Evolutionary conservation across 768 basidiomycete species (phyloP).

Genomic region (Podaxis sp.): DNA sequence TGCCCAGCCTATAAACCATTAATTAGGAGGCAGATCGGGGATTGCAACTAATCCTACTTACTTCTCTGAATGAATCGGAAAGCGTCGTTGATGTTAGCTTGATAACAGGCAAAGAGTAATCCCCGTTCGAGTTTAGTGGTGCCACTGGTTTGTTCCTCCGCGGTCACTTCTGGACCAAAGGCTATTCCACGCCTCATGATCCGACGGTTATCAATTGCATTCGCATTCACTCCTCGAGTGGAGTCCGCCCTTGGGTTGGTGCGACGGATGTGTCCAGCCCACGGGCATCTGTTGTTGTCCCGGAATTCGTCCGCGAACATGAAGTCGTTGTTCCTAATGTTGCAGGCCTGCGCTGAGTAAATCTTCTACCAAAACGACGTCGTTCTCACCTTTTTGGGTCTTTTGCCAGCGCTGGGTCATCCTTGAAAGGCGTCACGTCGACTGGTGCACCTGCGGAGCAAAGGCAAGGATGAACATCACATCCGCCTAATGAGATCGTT

Average conservation of each 20-base stretch:
- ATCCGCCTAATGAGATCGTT: not conserved
- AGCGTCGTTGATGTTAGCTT: constrained; percentile 36
- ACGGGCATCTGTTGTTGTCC: constrained; percentile 41
- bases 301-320: constrained; percentile 31
- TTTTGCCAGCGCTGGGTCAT: constrained; percentile 34
- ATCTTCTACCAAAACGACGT: not conserved
- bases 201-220: constrained; percentile 29
- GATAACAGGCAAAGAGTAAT: constrained; percentile 42
- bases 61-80: constrained; percentile 43
- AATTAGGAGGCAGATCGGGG: not conserved
- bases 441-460: constrained; percentile 39
- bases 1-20: constrained; percentile 31
- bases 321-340: constrained; percentile 41
- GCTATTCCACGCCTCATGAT: constrained; percentile 50
- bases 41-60: constrained; percentile 18
- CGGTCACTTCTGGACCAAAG: constrained; percentile 50
- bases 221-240: constrained; percentile 4
- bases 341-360: constrained; percentile 5
- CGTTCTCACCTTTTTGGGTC: constrained; percentile 32
- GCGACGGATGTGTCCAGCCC: constrained; percentile 48
- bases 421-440: constrained; percentile 40
- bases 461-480: not conserved
- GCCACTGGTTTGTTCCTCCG: constrained; percentile 29
- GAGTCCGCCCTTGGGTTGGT: constrained; percentile 42
- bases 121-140: constrained; percentile 48